These are phyloP conservation scores for Rubia balearica DNA, from an alignment of 305 asterid species.

Conservation along the genomic window DNA sequence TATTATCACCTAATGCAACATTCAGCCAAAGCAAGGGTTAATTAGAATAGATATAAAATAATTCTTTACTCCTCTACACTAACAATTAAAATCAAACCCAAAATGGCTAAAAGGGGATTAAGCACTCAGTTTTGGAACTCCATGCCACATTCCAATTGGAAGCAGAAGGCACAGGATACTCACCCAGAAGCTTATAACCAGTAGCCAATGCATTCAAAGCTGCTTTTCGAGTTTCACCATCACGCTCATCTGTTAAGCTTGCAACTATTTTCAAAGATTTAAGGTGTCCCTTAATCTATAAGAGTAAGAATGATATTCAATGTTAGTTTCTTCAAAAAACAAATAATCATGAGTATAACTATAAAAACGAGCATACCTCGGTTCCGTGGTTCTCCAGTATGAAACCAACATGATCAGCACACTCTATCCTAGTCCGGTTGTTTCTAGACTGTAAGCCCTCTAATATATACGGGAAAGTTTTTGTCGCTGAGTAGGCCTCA, in stretches of 20 bases:
- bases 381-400: constrained; percentile 80
- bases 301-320: constrained; percentile 8
- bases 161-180: constrained; percentile 24
- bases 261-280: constrained; percentile 97
- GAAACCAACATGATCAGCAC: constrained; percentile 92
- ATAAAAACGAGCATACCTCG: constrained; percentile 43
- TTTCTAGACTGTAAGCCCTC: constrained; percentile 97
- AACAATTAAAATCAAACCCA: constrained; percentile 5
- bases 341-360: neutral
- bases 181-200: constrained; percentile 93
- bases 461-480: constrained; percentile 87
- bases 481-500: constrained; percentile 71
- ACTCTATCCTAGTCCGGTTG: constrained; percentile 87
- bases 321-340: neutral
- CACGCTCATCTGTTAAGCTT: constrained; percentile 93
- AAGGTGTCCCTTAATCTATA: constrained; percentile 79
- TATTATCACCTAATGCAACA: constrained; percentile 69
- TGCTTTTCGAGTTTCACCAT: constrained; percentile 94
- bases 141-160: neutral
- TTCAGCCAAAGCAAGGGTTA: neutral
- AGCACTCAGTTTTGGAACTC: neutral
- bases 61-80: neutral
- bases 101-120: constrained; percentile 4
- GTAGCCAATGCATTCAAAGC: constrained; percentile 88
- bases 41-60: neutral